Evolutionary conservation across 805 yeast species (phyloP), one percentile per base, ranked within the genome.

Genomic region (Pichia occidentalis): DNA sequence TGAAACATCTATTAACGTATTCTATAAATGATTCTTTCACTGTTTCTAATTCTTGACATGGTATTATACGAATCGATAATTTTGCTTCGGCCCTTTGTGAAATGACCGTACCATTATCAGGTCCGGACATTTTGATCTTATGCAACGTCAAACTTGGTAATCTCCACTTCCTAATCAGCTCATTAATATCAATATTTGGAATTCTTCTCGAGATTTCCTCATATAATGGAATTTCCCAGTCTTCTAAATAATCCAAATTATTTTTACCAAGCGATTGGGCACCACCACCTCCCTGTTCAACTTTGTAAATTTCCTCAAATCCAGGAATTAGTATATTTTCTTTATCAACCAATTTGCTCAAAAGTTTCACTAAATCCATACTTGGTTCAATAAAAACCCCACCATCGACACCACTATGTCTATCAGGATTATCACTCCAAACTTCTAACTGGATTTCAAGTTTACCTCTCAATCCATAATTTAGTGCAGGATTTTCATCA

Each of bases 331-430:
- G 52, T 6, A 83, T 75, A 35, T 59, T 61, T 6, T 82, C 80
- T 24, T 68, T 61, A 37, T 74, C 77, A 25, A 78, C 73, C 37
- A 90, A 63, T 36, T 75, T 71, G 2, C 90, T 72, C 17, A 88
- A 61, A 13, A 90, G 52, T 37, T 79, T 81, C 28, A 88, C 71
- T 58, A 90, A 60, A 54, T 90, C 97, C 63, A 85, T 75, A 0
- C 94, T 79, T 2, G 98, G 97, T 51, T 90, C 98, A 40, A 82
- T 70, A 44, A 76, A 73, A 7, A 82, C 79, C 42, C 97, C 97
- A 36, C 98, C 98, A 61, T 87, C 94, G 8, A 92, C 92, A 45
- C 98, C 98, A 0, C 97, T 85, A 56, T 92, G 98, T 42, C 95
- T 66, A 57, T 92, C 97, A 1, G 94, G 95, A 42, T 70, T 70